Percentiles rank a stretch among this genome's conserved stretches.
phyloP scores from a whole-genome alignment of 768 basidiomycete species.

The Amanita muscaria region DNA sequence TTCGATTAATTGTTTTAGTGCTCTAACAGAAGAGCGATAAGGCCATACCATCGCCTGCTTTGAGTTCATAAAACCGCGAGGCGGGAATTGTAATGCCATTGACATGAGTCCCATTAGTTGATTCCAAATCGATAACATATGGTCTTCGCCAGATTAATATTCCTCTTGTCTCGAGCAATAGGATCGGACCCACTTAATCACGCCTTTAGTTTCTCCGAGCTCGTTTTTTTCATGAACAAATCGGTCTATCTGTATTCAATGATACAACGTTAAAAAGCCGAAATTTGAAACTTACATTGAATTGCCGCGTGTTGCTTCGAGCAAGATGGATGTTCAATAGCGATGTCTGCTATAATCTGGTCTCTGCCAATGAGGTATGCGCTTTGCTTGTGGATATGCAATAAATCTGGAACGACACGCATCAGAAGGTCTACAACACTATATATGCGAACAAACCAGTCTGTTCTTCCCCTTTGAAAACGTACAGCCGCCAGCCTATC shows the following conservation, averaged over 20 bases:
- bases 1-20: too few species aligned
- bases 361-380: slow-evolving; percentile 93
- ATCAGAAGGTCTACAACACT: not conserved
- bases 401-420: slow-evolving; percentile 48
- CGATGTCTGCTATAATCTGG: slow-evolving; percentile 74
- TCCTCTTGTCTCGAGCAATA: not conserved
- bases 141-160: slow-evolving; percentile 43
- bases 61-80: slow-evolving; percentile 82
- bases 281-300: slow-evolving; percentile 52
- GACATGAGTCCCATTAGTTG: slow-evolving; percentile 93
- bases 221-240: slow-evolving; percentile 83
- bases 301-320: slow-evolving; percentile 98
- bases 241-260: slow-evolving; percentile 43
- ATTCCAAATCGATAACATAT: slow-evolving; percentile 95
- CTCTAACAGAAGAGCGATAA: slow-evolving; percentile 4
- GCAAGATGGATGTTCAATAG: slow-evolving; percentile 91
- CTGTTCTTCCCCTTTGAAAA: slow-evolving; percentile 94
- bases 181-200: slow-evolving; percentile 64
- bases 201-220: slow-evolving; percentile 67
- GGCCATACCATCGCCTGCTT: slow-evolving; percentile 62
- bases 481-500: slow-evolving; percentile 89
- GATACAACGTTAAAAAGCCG: slow-evolving; percentile 4
- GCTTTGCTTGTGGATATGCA: slow-evolving; percentile 91
- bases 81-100: slow-evolving; percentile 81
- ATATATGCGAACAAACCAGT: slow-evolving; percentile 49